phyloP scores from a whole-genome alignment of 2,329 filamentous ascomycete genomes.

The Colletotrichum falcatum region DNA sequence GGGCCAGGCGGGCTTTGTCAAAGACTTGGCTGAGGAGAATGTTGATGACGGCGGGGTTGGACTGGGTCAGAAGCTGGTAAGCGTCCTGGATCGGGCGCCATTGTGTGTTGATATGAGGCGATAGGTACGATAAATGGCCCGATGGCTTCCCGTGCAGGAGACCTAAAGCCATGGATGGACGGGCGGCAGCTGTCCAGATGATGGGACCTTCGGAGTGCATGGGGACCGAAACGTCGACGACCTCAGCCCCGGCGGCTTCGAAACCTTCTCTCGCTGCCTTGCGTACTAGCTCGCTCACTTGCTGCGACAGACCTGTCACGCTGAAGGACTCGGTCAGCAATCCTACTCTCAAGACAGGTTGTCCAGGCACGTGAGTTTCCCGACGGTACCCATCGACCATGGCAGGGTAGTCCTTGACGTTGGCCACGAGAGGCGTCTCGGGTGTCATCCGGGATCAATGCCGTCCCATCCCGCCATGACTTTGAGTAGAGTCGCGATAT shows the following conservation, averaged over 20 bases:
- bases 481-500: constrained; percentile 56
- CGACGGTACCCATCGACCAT: not conserved
- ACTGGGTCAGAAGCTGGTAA: constrained; percentile 48
- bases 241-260: constrained; percentile 55
- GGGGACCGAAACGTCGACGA: constrained; percentile 59
- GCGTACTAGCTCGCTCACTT: constrained; percentile 53
- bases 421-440: constrained; percentile 50
- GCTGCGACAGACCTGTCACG: constrained; percentile 51
- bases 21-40: constrained; percentile 49
- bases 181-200: constrained; percentile 51
- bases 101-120: constrained; percentile 19
- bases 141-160: constrained; percentile 48
- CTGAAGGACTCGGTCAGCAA: constrained; percentile 59
- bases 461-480: constrained; percentile 62
- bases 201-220: constrained; percentile 60
- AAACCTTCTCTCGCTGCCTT: constrained; percentile 53
- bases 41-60: constrained; percentile 59
- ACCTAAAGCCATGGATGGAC: constrained; percentile 51
- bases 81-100: constrained; percentile 46
- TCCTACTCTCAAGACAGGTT: constrained; percentile 54
- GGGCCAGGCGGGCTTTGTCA: constrained; percentile 30
- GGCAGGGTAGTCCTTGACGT: constrained; percentile 49
- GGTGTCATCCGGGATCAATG: constrained; percentile 58
- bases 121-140: not conserved
- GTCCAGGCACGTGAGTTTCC: not conserved